These are phyloP conservation scores for Potentilla sterilis DNA, from an alignment of 306 rosid species.

Conservation along the genomic window DNA sequence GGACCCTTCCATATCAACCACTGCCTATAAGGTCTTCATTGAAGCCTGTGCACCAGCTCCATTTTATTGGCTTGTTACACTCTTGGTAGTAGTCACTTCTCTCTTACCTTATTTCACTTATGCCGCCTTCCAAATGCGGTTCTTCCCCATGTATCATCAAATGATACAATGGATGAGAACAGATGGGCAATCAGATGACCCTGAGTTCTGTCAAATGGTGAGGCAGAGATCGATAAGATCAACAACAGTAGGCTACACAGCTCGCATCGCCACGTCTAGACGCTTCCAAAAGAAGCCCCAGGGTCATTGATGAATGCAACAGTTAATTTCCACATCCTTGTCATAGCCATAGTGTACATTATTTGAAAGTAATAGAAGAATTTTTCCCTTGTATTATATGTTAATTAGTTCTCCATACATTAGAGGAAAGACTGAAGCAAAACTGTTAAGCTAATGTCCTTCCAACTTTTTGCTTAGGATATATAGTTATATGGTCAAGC, in stretches of 20 bases:
- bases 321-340: constrained; percentile 8
- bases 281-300: constrained; percentile 42
- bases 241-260: constrained; percentile 85
- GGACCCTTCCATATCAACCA: constrained; percentile 59
- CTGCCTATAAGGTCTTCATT: constrained; percentile 80
- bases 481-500: not conserved
- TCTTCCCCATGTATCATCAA: constrained; percentile 84
- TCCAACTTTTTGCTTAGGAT: constrained; percentile 16
- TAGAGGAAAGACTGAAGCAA: constrained; percentile 12
- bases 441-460: not conserved
- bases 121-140: constrained; percentile 68
- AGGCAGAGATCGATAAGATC: constrained; percentile 67
- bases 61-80: constrained; percentile 69
- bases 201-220: constrained; percentile 71
- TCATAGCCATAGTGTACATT: constrained; percentile 36
- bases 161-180: constrained; percentile 85
- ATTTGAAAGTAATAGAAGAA: constrained; percentile 20
- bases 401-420: constrained; percentile 17
- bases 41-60: constrained; percentile 94
- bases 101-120: constrained; percentile 68
- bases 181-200: constrained; percentile 73
- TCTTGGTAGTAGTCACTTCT: constrained; percentile 51
- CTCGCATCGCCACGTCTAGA: constrained; percentile 70
- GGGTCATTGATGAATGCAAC: constrained; percentile 18
- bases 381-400: constrained; percentile 41